Conservation (phyloP, 257 asterid species). For the Rehmannia glutinosa region DNA sequence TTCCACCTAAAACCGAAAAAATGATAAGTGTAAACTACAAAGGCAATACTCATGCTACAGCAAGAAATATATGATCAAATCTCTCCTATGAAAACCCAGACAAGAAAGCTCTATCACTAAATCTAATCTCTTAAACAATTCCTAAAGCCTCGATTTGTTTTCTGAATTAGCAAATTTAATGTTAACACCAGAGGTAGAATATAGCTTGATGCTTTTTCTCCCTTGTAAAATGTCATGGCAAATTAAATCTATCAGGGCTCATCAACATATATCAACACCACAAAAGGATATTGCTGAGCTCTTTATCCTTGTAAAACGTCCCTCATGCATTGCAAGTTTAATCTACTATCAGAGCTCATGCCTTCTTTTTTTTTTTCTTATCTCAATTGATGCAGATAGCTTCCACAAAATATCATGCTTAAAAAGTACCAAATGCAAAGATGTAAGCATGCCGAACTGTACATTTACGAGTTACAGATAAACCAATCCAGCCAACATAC, state of each 20-base stretch:
- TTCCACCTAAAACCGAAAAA: conserved; percentile 70
- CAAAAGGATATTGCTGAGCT: too few relatives aligned
- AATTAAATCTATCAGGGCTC: too few relatives aligned
- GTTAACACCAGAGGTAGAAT: background rate
- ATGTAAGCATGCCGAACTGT: background rate
- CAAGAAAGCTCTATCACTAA: background rate
- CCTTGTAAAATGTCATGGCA: background rate
- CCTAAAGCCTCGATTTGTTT: background rate
- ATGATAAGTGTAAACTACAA: conserved; percentile 1
- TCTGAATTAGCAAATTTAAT: background rate
- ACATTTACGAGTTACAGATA: background rate
- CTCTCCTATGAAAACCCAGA: background rate
- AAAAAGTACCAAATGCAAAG: too few relatives aligned
- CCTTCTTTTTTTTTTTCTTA: background rate
- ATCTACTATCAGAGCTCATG: background rate
- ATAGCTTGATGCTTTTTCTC: background rate
- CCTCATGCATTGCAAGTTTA: background rate
- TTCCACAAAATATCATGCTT: background rate
- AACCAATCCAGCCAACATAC: conserved; percentile 30
- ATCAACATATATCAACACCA: too few relatives aligned
- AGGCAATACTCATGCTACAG: background rate
- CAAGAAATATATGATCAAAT: background rate
- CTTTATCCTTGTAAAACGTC: background rate
- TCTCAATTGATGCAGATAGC: background rate
- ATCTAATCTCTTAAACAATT: background rate